Conservation (phyloP, 2,329 filamentous ascomycete genomes). For the Laburnicola sp. region DNA sequence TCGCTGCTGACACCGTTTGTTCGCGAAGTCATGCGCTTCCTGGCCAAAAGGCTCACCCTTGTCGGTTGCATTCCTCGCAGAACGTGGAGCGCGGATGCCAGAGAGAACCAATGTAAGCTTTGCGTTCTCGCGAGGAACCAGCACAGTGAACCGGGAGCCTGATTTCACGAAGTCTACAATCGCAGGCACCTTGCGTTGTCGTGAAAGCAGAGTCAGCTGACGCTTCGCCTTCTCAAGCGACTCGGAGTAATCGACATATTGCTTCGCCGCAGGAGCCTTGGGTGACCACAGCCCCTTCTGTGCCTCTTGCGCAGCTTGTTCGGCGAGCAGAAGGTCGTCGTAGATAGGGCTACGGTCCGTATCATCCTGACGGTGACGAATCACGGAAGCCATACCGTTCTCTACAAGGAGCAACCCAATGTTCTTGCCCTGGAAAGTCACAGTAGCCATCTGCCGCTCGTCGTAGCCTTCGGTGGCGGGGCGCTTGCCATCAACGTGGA, state of each 20-base stretch:
- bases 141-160: constrained; percentile 88
- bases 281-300: constrained; percentile 94
- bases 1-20: constrained; percentile 84
- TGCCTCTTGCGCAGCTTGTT: constrained; percentile 79
- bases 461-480: constrained; percentile 89
- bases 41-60: constrained; percentile 91
- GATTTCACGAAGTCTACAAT: constrained; percentile 97
- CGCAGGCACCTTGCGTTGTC: constrained; percentile 89
- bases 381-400: constrained; percentile 89
- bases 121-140: constrained; percentile 88
- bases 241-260: constrained; percentile 88
- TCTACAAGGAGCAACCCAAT: constrained; percentile 84
- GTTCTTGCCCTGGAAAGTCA: constrained; percentile 83
- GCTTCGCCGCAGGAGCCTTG: constrained; percentile 80
- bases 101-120: constrained; percentile 95
- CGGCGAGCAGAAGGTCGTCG: constrained; percentile 79
- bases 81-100: constrained; percentile 86
- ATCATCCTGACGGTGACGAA: constrained; percentile 92
- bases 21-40: constrained; percentile 90
- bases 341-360: constrained; percentile 93
- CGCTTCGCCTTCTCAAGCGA: constrained; percentile 94
- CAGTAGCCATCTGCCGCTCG: constrained; percentile 89
- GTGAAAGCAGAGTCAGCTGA: constrained; percentile 81
- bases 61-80: constrained; percentile 77
- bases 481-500: constrained; percentile 87